Evolutionary conservation across 176 grass and related monocot species (phyloP), one percentile per base, ranked within the genome.

Genomic region (Eragrostis curvula): DNA sequence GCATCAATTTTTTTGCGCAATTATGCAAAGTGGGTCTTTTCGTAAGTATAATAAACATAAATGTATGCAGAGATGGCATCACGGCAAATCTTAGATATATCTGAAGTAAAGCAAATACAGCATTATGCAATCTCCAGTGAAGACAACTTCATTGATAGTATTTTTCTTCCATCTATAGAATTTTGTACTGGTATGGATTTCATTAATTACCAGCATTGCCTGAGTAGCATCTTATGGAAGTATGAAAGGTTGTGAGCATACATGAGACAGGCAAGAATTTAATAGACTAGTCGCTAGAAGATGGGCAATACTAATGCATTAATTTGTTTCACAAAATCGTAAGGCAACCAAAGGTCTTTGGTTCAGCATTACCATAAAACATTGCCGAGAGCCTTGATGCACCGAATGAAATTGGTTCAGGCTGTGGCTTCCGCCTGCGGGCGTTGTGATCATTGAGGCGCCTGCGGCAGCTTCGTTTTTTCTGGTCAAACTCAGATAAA

Each of bases 361-460:
- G n/a, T 68, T 67, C 52, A 69, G 15, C 3, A 15, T 14, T 92
- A 99, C 97, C 93, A 87, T 90, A 96, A 81, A 92, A 88, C 17
- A 92, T 83, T 7, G 89, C 55, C 20, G 93, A 87, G 58, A 94
- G 70, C 40, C 91, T 87, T 51, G 93, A 84, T 60, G 97, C 88
- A 78, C 83, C 70, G 71, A 94, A 94, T 14, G 96, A 88, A 87
- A 96, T 79, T 30, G 91, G 73, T 70, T 92, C 93, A 25, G 89
- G 80, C 7, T 88, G 93, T 12, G 87, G 91, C 74, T 99, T 99
- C 45, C 97, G 91, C 53, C 97, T 90, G 12, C 93, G 89, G 63
- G 93, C 89, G 83, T 99, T 99, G 79, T 99, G 97, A 83, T 99
- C 97, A 71, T 90, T 88, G 21, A 99, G 91, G 47, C 97, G 93